These are phyloP conservation scores for Backusella mclennaniae DNA, from an alignment of 192 early-diverging fungal species.

Conservation along the genomic window DNA sequence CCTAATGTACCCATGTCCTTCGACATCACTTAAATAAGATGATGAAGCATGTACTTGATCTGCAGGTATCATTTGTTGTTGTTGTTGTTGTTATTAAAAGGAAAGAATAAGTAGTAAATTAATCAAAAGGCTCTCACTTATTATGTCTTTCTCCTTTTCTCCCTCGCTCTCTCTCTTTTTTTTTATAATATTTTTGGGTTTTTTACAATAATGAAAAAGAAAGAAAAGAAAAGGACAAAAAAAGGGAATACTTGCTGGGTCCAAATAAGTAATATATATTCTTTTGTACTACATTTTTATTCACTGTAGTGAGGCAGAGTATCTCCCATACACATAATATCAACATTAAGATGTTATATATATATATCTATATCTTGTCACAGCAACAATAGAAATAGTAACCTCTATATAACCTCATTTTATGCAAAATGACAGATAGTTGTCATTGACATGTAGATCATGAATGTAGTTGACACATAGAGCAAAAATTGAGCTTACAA, in stretches of 20 bases:
- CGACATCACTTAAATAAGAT: background rate
- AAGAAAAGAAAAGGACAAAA: background rate
- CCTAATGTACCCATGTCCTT: conserved; percentile 11
- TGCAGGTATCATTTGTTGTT: background rate
- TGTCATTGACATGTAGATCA: too few species aligned
- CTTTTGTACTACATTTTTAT: background rate
- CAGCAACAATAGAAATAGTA: too few species aligned
- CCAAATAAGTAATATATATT: background rate
- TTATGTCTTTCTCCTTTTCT: background rate
- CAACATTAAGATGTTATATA: too few species aligned
- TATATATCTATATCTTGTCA: too few species aligned
- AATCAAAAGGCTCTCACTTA: background rate
- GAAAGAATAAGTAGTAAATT: background rate
- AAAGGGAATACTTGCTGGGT: background rate
- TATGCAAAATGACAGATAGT: too few species aligned
- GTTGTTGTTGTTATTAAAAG: background rate
- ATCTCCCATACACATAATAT: too few species aligned
- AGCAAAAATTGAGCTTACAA: too few species aligned
- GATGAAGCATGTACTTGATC: background rate
- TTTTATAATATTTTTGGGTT: background rate
- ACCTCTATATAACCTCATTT: too few species aligned
- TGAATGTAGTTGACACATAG: too few species aligned
- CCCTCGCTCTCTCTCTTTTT: background rate
- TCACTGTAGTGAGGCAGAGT: background rate
- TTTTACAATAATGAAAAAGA: background rate